Conservation (phyloP, 2,329 filamentous ascomycete species). For the Fusarium heterosporum region DNA sequence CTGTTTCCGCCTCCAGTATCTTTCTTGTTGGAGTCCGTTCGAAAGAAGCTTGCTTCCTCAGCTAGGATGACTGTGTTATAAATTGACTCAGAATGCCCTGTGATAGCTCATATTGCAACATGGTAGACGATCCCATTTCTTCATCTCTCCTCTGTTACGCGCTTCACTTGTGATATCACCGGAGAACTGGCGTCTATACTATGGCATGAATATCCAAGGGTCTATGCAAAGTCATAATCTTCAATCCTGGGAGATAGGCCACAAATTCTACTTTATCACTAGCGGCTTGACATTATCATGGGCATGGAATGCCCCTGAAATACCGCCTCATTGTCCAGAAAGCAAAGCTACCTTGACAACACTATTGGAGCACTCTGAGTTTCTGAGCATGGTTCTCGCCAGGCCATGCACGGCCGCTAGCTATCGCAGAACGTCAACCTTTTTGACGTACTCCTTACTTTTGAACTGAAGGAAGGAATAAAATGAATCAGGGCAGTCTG, state of each 20-base stretch:
- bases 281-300: conserved; percentile 54
- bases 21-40: conserved; percentile 11
- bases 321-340: conserved; percentile 57
- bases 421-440: conserved; percentile 39
- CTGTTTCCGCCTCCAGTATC: conserved; percentile 1
- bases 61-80: conserved; percentile 1
- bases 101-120: not conserved
- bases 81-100: conserved; percentile 1
- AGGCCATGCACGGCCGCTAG: conserved; percentile 27
- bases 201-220: conserved; percentile 31
- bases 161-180: conserved; percentile 36
- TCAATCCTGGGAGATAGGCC: conserved; percentile 7
- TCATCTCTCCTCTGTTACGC: conserved; percentile 32
- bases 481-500: conserved; percentile 18
- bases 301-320: conserved; percentile 53
- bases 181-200: conserved; percentile 48
- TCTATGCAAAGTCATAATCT: conserved; percentile 6
- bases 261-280: conserved; percentile 3
- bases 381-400: conserved; percentile 42
- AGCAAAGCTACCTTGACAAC: conserved; percentile 63
- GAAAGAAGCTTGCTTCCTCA: conserved; percentile 6
- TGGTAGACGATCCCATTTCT: conserved; percentile 17
- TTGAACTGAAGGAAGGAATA: conserved; percentile 41
- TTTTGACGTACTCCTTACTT: conserved; percentile 39
- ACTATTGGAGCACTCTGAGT: conserved; percentile 60